Evolutionary conservation across 805 yeast genomes (phyloP), one percentile per base, ranked within the genome.

Genomic region (Monosporozyma solicola): DNA sequence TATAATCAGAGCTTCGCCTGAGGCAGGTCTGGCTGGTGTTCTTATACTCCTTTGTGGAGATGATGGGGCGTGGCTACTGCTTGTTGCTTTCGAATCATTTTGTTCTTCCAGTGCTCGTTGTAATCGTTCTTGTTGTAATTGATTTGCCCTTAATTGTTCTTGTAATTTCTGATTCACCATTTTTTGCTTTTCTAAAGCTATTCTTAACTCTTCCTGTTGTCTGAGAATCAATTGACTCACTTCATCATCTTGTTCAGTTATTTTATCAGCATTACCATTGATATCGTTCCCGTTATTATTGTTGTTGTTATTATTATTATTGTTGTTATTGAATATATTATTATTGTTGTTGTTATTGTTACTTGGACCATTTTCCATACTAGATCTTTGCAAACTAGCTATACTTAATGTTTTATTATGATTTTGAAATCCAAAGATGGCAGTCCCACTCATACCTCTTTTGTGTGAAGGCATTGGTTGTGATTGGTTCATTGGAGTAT

Each of bases 381-480:
- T 47, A n/a, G 51, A 46, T 48, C 53, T 59, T 49, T 58, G 61
- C 25, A 58, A 44, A 11, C 85, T 85, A 6, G 82, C 78, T 47
- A 85, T 76, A 2, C 87, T 80, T 39, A 85, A 66, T 48, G 81
- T 84, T 54, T 80, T 78, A 54, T 76, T 76, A 64, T 85, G 91
- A 47, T 80, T 82, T 8, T 75, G 71, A 58, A 78, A 85, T 0
- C 95, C 95, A 67, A 86, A 86, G 29, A 86, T 85, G 2, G 87
- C 92, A 3, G 92, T 84, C 13, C 95, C 95, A 71, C 90, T 84
- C 20, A 79, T 74, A 54, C 81, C 80, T 57, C 87, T 77, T 51
- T 76, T 68, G 63, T 85, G 92, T 25, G 67, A 64, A 53, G 48
- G 58, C 24, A 46, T 44, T 13, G 11, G 4, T 24, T 43, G 16